Percentiles rank a stretch among this genome's conserved stretches.
These are phyloP conservation scores for Hypomyces perniciosus DNA, from an alignment of 2,329 filamentous ascomycete genomes.

Conservation along the genomic window DNA sequence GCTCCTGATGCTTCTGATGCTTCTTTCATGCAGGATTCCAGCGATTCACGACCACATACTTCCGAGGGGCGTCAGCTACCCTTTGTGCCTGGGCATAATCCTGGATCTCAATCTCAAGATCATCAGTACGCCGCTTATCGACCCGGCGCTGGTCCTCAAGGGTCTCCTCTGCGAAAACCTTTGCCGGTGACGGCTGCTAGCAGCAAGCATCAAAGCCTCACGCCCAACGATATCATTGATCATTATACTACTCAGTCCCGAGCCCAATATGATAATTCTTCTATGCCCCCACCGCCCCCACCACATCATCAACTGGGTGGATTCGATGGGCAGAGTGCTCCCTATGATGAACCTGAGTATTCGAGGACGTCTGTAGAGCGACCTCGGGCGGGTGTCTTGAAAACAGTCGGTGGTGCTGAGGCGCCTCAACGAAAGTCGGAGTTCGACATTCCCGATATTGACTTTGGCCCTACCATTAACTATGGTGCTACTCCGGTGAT, in stretches of 20 bases:
- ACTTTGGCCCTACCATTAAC: conserved; percentile 81
- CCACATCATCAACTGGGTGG: conserved; percentile 19
- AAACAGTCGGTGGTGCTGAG: conserved; percentile 61
- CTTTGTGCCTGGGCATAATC: neutral
- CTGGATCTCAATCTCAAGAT: neutral
- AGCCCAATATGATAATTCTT: conserved; percentile 13
- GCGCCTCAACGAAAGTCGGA: conserved; percentile 18
- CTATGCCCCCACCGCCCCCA: conserved; percentile 17
- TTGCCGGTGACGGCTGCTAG: conserved; percentile 18
- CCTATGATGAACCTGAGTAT: conserved; percentile 56
- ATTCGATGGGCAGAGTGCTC: conserved; percentile 30
- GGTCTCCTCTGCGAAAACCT: conserved; percentile 23
- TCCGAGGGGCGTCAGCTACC: conserved; percentile 24
- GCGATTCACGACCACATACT: conserved; percentile 28
- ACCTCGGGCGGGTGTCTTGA: conserved; percentile 73
- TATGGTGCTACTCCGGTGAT: conserved; percentile 40
- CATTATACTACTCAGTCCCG: conserved; percentile 28
- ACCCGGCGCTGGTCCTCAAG: conserved; percentile 9
- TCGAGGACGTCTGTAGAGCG: conserved; percentile 50
- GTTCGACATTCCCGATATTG: conserved; percentile 63
- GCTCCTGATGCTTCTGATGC: conserved; percentile 32
- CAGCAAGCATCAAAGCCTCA: conserved; percentile 23
- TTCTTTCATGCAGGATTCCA: conserved; percentile 27
- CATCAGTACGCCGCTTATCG: neutral
- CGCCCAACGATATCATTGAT: conserved; percentile 34